Evolutionary conservation across 2,329 filamentous ascomycete genomes (phyloP), one percentile per base, ranked within the genome.

Genomic region (Coniochaeta sp.): DNA sequence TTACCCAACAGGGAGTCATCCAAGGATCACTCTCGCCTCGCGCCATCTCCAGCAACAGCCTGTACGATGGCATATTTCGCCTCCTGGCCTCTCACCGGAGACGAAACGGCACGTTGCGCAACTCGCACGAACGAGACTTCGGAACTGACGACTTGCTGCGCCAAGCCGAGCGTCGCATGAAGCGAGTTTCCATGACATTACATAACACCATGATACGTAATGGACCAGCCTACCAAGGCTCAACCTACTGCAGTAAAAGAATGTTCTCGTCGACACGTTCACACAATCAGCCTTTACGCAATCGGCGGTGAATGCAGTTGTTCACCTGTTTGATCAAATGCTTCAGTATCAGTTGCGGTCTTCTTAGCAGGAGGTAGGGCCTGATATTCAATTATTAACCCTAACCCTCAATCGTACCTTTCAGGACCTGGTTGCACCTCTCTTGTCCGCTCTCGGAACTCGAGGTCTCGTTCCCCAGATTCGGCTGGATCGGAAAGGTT

Each of bases 1-100:
- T 80, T 80, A 79, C 77, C 69, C 75, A 79, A 80, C 79, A 65
- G 61, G 66, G 30, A 59, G 32, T 55, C 54, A 63, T 44, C 47
- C 47, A 16, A 3, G 24, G 22, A 17, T 28, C 47, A 28, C 12
- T 28, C 17, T 52, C 47, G 47, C 47, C 47, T 52, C 47, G 7
- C 22, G 14, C 42, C 40, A 47, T 24, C 22, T 3, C 3, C 42
- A n/a, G n/a, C n/a, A n/a, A n/a, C 19, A 4, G 22, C 19, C 42
- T 12, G 19, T 24, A 24, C 19, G 24, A 19, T 47, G 19, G 42
- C 42, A 22, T 19, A 24, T 28, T 52, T 52, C 47, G 47, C 47
- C 47, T 30, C 47, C n/a, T 52, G 9, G 16, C 16, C n/a, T 6
- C 10, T 28, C 10, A 8, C 22, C n/a, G n/a, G n/a, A n/a, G 14